Conservation (phyloP, 2,329 filamentous ascomycete genomes). For the Venturia oleaginea region DNA sequence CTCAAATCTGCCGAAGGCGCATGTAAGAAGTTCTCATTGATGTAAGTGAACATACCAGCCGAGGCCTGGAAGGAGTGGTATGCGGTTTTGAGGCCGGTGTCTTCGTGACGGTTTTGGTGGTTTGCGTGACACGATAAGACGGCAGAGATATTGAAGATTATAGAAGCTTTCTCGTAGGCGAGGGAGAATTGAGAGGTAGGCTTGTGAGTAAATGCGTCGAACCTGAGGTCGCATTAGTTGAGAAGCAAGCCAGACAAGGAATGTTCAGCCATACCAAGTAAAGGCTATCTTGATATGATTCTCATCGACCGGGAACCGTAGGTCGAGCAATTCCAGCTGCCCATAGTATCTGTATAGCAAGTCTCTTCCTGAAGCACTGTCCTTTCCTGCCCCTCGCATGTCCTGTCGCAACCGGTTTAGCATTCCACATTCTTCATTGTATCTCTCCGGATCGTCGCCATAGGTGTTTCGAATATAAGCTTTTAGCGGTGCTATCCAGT, state of each 20-base stretch:
- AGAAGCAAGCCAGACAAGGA: background rate
- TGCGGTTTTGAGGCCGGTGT: slow-evolving; percentile 86
- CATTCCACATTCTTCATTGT: slow-evolving; percentile 88
- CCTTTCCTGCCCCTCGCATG: slow-evolving; percentile 94
- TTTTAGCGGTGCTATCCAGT: slow-evolving; percentile 91
- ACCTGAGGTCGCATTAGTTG: slow-evolving; percentile 47
- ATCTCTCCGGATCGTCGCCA: slow-evolving; percentile 92
- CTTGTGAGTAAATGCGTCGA: slow-evolving; percentile 98
- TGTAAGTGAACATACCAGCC: slow-evolving; percentile 99
- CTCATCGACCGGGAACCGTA: slow-evolving; percentile 94
- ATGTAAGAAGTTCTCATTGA: slow-evolving; percentile 98
- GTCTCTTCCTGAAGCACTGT: slow-evolving; percentile 88
- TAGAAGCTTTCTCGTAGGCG: slow-evolving; percentile 96
- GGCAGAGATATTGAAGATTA: slow-evolving; percentile 98
- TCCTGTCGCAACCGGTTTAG: slow-evolving; percentile 94
- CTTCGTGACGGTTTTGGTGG: slow-evolving; percentile 83
- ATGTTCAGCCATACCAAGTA: slow-evolving; percentile 61
- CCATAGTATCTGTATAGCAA: slow-evolving; percentile 96
- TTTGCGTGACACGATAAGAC: slow-evolving; percentile 94
- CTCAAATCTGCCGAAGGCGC: slow-evolving; percentile 94
- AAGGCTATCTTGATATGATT: slow-evolving; percentile 99
- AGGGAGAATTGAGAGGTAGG: slow-evolving; percentile 94
- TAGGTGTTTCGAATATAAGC: slow-evolving; percentile 88
- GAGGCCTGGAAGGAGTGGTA: slow-evolving; percentile 98
- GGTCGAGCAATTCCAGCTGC: slow-evolving; percentile 85